Base-by-base conservation (phyloP, 106 monocot species). In the Phalaenopsis aphrodite region DNA sequence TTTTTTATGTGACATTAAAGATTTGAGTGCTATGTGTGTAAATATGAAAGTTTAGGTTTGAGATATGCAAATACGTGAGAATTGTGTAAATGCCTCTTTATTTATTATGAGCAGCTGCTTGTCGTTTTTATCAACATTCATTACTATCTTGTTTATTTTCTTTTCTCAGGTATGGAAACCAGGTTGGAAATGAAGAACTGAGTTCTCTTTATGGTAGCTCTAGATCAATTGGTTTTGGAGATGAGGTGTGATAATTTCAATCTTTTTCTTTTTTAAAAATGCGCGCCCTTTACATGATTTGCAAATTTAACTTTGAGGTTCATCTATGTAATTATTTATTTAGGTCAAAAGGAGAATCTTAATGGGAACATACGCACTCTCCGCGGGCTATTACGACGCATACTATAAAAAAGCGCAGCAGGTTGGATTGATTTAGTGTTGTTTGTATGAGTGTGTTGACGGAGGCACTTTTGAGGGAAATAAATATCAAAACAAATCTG, bases 261-360 rank as follows among this genome's bases (percentile, higher is more conserved):
- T 72, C 4, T 71, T 55, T 39, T 72, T n/a, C 2, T 23, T 78
- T 77, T 69, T 37, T 61, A 3, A n/a, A 23, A 7, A n/a, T n/a
- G n/a, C n/a, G n/a, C n/a, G 7, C 5, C 69, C 5, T 39, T 69
- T 37, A 39, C 14, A 36, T 69, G 24, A 1, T 48, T 41, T 66
- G 14, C 1, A 57, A n/a, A 8, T 7, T 74, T 19, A 12, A 19
- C 5, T 74, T 74, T 21, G 17, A 17, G 17, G 73, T 16, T 15
- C 21, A 11, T 24, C 19, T 73, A 18, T 5, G 4, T 69, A 30
- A 43, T 41, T 42, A 21, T 48, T 75, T 85, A 11, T 84, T 79
- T 76, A 98, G 97, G 97, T 94, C 41, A 98, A 98, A 84, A 92
- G 90, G 94, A 94, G 97, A 90, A 94, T 98, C 83, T 85, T 98